Base-by-base conservation (phyloP, 2,329 filamentous ascomycete species). In the Dactylonectria estremocensis region DNA sequence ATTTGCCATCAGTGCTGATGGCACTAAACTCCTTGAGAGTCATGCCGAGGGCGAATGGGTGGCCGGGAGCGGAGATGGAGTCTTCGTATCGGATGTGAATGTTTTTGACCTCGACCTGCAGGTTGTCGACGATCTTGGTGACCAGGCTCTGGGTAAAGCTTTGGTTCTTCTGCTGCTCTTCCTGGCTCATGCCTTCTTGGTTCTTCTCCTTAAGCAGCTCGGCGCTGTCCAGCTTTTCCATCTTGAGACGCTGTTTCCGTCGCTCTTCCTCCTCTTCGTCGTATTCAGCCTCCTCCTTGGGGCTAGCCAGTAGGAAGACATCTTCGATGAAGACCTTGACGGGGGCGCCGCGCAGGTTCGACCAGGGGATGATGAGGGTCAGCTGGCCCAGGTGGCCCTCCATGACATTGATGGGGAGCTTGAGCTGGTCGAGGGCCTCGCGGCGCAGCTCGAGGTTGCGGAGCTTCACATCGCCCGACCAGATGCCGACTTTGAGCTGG, bases 11-110 rank as follows among this genome's bases (percentile, higher is more conserved):
- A 5, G 96, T 99, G 80, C 95, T 98, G 77, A 98, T 91, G 14
- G 97, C 97, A 79, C 96, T 98, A 83, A 99, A 95, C 81, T 98
- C 95, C 77, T 97, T 93, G 64, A 99, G 88, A 0, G 95, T 99
- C 67, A 99, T 80, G 55, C 97, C 96, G 6, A 97, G 88, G 5
- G 96, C 94, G 76, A 99, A 99, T 0, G 97, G 95, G 79, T 99
- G 96, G 1, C 95, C 95, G 0, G 95, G 95, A 10, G 95, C 93
- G 20, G 96, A 97, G 76, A 99, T 94, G 14, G 95, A 95, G 82
- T 99, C 96, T 82, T 99, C 96, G 82, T 99, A 99, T 75, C 96
- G 93, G 71, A 99, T 90, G 80, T 99, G 96, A 67, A 99, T 97
- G 79, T 98, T 99, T 86, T 97, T 98, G 81, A 99, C 91, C 24